These are phyloP conservation scores for Colletotrichum acutatum DNA, from an alignment of 2,329 filamentous ascomycete species.

Conservation along the genomic window DNA sequence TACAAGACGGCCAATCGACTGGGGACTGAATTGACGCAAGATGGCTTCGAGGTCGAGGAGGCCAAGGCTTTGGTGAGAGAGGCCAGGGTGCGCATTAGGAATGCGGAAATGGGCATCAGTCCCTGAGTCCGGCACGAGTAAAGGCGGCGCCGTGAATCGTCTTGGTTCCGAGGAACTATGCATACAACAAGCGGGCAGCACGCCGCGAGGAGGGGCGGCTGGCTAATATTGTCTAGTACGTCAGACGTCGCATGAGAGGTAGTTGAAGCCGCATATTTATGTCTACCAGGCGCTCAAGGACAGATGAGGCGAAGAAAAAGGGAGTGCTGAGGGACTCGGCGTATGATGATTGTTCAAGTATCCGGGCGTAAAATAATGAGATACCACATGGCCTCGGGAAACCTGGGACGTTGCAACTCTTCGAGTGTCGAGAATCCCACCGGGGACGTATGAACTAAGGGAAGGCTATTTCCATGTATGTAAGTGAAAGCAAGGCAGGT, in stretches of 20 bases:
- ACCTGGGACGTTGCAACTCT: not conserved
- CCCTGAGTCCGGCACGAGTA: not conserved
- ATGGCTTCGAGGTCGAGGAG: constrained; percentile 96
- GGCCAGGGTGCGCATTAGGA: constrained; percentile 80
- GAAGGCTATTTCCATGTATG: too few relatives aligned
- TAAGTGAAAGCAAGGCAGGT: not conserved
- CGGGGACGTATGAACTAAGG: too few relatives aligned
- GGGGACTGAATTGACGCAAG: constrained; percentile 91
- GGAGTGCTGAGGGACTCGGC: not conserved
- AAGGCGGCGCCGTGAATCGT: not conserved
- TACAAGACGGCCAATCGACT: constrained; percentile 81
- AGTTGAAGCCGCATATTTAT: not conserved
- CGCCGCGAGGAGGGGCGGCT: too few relatives aligned
- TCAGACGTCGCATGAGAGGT: too few relatives aligned
- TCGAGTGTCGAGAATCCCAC: too few relatives aligned
- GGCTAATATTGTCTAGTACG: too few relatives aligned
- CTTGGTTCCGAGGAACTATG: not conserved
- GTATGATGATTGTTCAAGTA: not conserved
- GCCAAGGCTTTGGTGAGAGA: constrained; percentile 93
- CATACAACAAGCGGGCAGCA: not conserved
- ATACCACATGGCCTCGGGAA: not conserved
- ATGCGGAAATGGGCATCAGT: constrained; percentile 40
- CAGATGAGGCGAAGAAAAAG: not conserved
- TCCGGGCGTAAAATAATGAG: not conserved
- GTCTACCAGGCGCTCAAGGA: not conserved